Conservation (phyloP, 371 early-diverging fungal species). For the Mucor circinelloides region DNA sequence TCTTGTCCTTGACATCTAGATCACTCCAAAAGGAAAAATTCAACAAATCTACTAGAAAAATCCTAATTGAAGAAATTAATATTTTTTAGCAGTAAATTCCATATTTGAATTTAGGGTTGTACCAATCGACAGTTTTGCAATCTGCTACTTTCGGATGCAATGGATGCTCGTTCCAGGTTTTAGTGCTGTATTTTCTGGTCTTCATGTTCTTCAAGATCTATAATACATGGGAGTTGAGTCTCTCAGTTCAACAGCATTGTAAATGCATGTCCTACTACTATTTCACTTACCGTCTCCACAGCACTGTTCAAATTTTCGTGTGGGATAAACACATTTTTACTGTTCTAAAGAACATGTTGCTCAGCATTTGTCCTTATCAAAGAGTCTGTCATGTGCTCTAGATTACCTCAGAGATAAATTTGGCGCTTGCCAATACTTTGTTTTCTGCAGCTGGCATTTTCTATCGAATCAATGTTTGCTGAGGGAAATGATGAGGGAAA, state of each 20-base stretch:
- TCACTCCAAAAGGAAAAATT: constrained; percentile 94
- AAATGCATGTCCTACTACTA: neutral
- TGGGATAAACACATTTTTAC: constrained; percentile 66
- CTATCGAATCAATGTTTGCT: neutral
- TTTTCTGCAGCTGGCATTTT: constrained; percentile 13
- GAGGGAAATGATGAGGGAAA: neutral
- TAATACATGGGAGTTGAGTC: neutral
- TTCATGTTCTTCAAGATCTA: constrained; percentile 70
- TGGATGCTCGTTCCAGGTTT: constrained; percentile 75
- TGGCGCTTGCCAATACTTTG: constrained; percentile 59
- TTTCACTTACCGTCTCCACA: constrained; percentile 50
- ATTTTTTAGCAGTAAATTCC: no score
- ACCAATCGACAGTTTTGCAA: constrained; percentile 67
- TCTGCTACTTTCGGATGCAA: constrained; percentile 70
- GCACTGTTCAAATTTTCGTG: constrained; percentile 57
- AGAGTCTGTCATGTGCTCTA: neutral
- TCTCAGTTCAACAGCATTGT: neutral
- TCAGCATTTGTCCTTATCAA: neutral
- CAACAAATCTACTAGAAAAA: constrained; percentile 82
- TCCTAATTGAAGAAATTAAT: constrained; percentile 47
- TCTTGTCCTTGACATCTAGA: constrained; percentile 51
- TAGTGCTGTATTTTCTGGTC: constrained; percentile 61
- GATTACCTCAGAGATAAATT: constrained; percentile 58
- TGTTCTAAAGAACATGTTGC: constrained; percentile 35
- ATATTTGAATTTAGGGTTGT: constrained; percentile 1